These are phyloP conservation scores for Coemansia sp. DNA, from an alignment of 192 early-diverging fungal genomes.

Conservation along the genomic window DNA sequence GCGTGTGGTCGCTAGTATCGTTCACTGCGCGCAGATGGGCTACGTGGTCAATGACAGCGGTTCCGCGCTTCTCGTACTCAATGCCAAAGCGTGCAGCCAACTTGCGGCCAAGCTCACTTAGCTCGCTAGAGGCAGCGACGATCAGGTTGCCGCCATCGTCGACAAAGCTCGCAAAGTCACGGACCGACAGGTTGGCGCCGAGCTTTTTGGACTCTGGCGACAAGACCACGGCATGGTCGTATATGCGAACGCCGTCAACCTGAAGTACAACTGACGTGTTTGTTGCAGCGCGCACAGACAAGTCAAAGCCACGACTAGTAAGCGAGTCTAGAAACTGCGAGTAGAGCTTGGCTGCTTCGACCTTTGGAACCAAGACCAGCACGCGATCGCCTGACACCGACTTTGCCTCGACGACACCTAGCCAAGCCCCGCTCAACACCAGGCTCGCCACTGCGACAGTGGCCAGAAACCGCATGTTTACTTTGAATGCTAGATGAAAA, in stretches of 20 bases:
- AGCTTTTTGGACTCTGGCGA: constrained; percentile 69
- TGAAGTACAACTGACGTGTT: constrained; percentile 58
- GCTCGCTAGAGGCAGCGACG: constrained; percentile 62
- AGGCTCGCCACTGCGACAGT: constrained; percentile 11
- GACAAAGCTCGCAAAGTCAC: constrained; percentile 77
- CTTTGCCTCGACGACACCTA: constrained; percentile 44
- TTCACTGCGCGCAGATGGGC: constrained; percentile 46
- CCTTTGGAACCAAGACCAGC: constrained; percentile 66
- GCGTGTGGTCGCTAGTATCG: constrained; percentile 53
- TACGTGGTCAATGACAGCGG: constrained; percentile 72
- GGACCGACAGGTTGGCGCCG: constrained; percentile 55
- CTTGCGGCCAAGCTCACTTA: constrained; percentile 70
- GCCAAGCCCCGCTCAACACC: constrained; percentile 11
- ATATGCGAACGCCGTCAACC: constrained; percentile 61
- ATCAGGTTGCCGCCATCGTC: constrained; percentile 90
- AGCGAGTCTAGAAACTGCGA: constrained; percentile 60
- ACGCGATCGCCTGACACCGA: constrained; percentile 67
- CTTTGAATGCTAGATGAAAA: background rate
- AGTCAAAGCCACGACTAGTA: constrained; percentile 44
- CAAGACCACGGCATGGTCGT: constrained; percentile 81
- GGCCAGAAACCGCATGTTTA: constrained; percentile 21
- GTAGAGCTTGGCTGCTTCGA: constrained; percentile 34
- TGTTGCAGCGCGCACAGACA: constrained; percentile 57
- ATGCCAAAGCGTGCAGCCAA: constrained; percentile 88
- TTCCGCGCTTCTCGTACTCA: constrained; percentile 73